Base-by-base conservation (phyloP, 805 yeast species). In the Lachancea sp. region DNA sequence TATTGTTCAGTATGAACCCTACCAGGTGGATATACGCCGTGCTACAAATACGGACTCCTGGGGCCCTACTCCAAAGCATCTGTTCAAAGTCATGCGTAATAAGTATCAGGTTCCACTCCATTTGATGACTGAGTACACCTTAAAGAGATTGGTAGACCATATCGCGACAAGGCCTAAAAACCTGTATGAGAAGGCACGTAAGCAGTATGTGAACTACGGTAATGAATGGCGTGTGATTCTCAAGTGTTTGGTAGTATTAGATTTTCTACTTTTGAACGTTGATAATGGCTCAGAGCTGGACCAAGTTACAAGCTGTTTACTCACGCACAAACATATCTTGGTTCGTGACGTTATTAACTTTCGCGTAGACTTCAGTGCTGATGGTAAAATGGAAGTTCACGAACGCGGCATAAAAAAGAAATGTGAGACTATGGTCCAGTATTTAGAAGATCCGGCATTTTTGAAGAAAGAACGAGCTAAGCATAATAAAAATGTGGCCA, bases 21-120 rank as follows among this genome's bases (percentile, higher is more conserved):
- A 60, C 41, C 68, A 61, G 41, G 53, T 59, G 3, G 64, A 61
- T 45, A 60, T 71, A 3, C 55, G 74, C 37, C 67, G 68, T 40
- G 68, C 74, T 5, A 71, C 76, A 12, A 72, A 70, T 37, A 72
- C 74, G 4, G 77, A 72, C 48, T 51, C 70, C 5, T 72, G 77
- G 77, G 77, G 77, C 2, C 77, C 77, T 3, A 67, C 75, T 0
- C 58, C 70, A 4, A 60, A 63, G 30, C 72, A 72, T 45, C 51
- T 69, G 47, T 57, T 56, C 26, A 67, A 65, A 39, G 61, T 65
- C 8, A 23, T 52, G 43, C 52, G 56, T 38, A 52, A 54, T 39
- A 47, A 55, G 42, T 55, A 48, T 34, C 61, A 49, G 45, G 65
- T 49, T 6, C 65, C 56, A 16, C 45, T 50, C 46, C 64, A 50